phyloP scores from a whole-genome alignment of 2,329 filamentous ascomycete genomes.

The Calonectria pteridis region DNA sequence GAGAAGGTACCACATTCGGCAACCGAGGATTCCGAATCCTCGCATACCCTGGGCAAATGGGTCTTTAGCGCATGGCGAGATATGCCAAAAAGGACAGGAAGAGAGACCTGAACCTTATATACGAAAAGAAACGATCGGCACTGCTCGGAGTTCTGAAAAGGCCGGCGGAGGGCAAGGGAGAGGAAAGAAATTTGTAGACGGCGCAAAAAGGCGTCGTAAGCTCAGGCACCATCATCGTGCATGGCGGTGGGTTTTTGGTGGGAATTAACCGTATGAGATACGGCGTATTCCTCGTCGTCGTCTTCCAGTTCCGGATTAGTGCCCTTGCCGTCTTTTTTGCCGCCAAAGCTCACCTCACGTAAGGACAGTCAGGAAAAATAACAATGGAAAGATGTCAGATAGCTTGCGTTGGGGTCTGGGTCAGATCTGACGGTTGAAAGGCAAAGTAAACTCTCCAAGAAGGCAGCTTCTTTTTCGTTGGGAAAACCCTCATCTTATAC shows the following conservation, averaged over 20 bases:
- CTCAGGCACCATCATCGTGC: conserved; percentile 14
- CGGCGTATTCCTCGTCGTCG: conserved; percentile 23
- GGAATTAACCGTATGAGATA: conserved; percentile 12
- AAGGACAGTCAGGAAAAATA: conserved; percentile 7
- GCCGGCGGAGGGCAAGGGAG: neutral
- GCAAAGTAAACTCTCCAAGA: neutral
- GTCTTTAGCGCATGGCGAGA: neutral
- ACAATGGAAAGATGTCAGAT: conserved; percentile 4
- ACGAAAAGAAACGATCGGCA: conserved; percentile 7
- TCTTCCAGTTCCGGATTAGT: conserved; percentile 27
- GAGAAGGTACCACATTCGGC: conserved; percentile 12
- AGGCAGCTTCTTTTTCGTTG: neutral
- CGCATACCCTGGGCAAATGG: neutral
- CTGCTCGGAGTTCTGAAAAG: neutral
- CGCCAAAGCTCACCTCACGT: conserved; percentile 20
- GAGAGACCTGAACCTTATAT: conserved; percentile 15
- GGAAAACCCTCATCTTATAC: neutral
- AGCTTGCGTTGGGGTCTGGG: neutral
- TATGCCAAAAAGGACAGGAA: neutral
- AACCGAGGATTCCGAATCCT: conserved; percentile 12
- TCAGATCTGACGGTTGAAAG: conserved; percentile 11
- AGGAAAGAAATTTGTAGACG: neutral
- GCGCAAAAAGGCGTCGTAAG: conserved; percentile 26
- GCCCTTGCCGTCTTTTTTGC: conserved; percentile 19
- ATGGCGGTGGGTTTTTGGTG: conserved; percentile 6